Evolutionary conservation across 345 rosid species (phyloP).

Genomic region (Euphorbia lathyris): DNA sequence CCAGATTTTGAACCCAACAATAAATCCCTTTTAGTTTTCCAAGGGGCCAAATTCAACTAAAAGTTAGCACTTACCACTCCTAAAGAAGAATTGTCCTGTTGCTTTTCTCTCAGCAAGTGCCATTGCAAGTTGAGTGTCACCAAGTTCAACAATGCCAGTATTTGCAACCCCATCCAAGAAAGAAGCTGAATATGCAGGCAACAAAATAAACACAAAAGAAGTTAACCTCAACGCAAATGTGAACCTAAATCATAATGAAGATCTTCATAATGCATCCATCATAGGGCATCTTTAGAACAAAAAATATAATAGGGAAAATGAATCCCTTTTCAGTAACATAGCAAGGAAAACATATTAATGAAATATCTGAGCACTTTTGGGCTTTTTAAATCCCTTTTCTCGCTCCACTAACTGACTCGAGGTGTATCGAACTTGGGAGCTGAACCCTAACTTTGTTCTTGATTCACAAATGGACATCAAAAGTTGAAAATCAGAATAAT

Average conservation of each 20-base stretch:
- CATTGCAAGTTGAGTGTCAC: slow-evolving; percentile 58
- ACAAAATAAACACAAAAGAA: neutral
- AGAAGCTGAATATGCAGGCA: slow-evolving; percentile 41
- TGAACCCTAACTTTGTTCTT: neutral
- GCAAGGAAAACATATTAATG: neutral
- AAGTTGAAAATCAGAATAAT: neutral
- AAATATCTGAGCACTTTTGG: neutral
- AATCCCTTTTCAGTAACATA: neutral
- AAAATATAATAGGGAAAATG: neutral
- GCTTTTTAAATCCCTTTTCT: neutral
- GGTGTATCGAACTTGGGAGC: neutral
- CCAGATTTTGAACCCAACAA: neutral
- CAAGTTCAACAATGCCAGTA: slow-evolving; percentile 74
- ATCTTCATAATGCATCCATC: neutral
- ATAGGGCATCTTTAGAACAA: neutral
- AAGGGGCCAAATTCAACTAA: neutral
- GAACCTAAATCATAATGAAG: neutral
- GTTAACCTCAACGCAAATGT: slow-evolving; percentile 1
- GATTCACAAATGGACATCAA: neutral
- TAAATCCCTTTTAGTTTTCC: neutral
- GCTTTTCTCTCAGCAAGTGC: slow-evolving; percentile 83
- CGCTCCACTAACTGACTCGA: neutral
- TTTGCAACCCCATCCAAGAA: slow-evolving; percentile 77
- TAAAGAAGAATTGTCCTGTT: slow-evolving; percentile 63
- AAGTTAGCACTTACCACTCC: slow-evolving; percentile 51